phyloP scores from a whole-genome alignment of 345 rosid genomes.

The Sisymbrium altissimum region DNA sequence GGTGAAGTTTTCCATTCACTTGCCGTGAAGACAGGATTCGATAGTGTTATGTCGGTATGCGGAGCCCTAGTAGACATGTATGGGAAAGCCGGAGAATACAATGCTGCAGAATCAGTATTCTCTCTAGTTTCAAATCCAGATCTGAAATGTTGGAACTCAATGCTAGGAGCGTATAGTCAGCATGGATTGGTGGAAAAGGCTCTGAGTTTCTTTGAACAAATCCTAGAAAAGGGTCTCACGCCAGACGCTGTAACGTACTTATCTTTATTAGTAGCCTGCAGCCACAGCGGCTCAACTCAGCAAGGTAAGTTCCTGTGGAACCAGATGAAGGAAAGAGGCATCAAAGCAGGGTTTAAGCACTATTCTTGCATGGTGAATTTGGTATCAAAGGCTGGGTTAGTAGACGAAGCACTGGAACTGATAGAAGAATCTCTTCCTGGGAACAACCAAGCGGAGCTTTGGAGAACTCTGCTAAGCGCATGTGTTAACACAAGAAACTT shows the following conservation, averaged over 20 bases:
- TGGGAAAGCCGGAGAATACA: constrained; percentile 62
- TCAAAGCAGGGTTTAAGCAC: constrained; percentile 63
- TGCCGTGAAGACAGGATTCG: constrained; percentile 54
- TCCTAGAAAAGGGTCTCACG: constrained; percentile 35
- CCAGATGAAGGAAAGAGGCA: constrained; percentile 49
- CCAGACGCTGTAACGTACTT: constrained; percentile 79
- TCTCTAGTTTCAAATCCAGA: constrained; percentile 49
- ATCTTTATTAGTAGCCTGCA: constrained; percentile 72
- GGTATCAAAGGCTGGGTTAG: constrained; percentile 69
- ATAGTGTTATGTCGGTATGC: constrained; percentile 49
- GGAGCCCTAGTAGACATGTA: constrained; percentile 86
- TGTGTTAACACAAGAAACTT: constrained; percentile 57
- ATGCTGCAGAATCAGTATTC: constrained; percentile 54
- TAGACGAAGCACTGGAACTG: constrained; percentile 57
- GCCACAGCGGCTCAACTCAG: constrained; percentile 59
- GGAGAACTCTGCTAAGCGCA: constrained; percentile 80
- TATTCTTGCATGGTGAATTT: constrained; percentile 80
- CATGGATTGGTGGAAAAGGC: constrained; percentile 74
- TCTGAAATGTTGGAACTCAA: constrained; percentile 84
- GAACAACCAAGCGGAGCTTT: constrained; percentile 48
- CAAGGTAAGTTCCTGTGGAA: constrained; percentile 67
- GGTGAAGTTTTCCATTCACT: constrained; percentile 74
- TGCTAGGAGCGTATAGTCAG: constrained; percentile 73
- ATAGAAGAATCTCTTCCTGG: constrained; percentile 40
- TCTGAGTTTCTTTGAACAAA: constrained; percentile 41